Percentiles rank a stretch among this genome's conserved stretches.
phyloP scores from a whole-genome alignment of 371 early-diverging fungal genomes.

The Mortierella sp. region DNA sequence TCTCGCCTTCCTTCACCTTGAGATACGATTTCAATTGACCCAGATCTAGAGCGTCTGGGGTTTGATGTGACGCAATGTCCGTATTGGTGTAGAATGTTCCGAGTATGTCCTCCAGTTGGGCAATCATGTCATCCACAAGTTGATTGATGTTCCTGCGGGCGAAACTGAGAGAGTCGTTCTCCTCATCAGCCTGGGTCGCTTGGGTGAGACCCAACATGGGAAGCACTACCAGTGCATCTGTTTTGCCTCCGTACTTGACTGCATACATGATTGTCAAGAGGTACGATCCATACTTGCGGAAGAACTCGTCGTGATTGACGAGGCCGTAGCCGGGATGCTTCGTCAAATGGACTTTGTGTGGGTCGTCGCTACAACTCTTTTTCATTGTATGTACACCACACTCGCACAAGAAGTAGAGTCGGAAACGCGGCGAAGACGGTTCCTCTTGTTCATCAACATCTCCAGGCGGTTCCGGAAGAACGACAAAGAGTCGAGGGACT shows the following conservation, averaged over 20 bases:
- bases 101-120: background rate
- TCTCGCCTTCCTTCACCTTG: conserved; percentile 2
- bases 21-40: conserved; percentile 8
- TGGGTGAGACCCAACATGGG: background rate
- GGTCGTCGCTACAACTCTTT: background rate
- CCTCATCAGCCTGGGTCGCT: background rate
- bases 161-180: too few relatives aligned
- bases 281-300: conserved; percentile 7
- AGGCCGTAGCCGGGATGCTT: conserved; percentile 7
- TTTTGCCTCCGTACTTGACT: background rate
- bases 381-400: conserved; percentile 1
- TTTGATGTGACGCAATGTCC: background rate
- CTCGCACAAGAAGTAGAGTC: background rate
- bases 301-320: background rate
- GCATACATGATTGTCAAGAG: background rate
- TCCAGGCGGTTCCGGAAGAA: conserved; percentile 9
- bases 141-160: background rate
- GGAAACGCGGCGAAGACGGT: background rate
- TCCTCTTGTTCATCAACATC: background rate
- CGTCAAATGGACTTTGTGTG: conserved; percentile 4
- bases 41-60: conserved; percentile 2
- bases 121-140: background rate
- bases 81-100: background rate
- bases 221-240: background rate
- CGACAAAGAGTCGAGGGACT: conserved; percentile 25